A percentile compares a stretch with the other conserved stretches of the same genome.
phyloP scores from a whole-genome alignment of 2,329 filamentous ascomycete species.

The Laburnicola sp. region DNA sequence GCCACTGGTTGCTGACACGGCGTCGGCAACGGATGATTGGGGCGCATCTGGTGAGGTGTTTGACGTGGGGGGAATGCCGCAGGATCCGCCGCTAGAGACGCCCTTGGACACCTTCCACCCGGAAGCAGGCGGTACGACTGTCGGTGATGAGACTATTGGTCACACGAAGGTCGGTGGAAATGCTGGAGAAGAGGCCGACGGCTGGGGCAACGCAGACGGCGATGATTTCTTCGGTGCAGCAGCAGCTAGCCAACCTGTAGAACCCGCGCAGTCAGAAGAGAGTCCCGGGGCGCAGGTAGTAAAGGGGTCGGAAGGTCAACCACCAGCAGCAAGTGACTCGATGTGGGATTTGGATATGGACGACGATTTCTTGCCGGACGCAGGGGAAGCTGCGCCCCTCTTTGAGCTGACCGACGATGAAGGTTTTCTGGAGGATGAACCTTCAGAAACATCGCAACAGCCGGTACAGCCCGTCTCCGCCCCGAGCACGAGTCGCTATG shows the following conservation, averaged over 20 bases:
- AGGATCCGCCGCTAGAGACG: slow-evolving; percentile 20
- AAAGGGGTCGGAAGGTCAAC: slow-evolving; percentile 17
- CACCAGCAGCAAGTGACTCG: slow-evolving; percentile 67
- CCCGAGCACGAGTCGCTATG: slow-evolving; percentile 37
- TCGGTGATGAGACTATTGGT: slow-evolving; percentile 37
- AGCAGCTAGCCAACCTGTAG: slow-evolving; percentile 18
- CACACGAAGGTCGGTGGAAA: slow-evolving; percentile 36
- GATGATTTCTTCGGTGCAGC: slow-evolving; percentile 38
- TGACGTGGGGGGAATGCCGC: slow-evolving; percentile 31
- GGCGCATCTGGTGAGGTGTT: slow-evolving; percentile 36
- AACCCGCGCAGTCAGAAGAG: slow-evolving; percentile 22
- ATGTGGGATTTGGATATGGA: slow-evolving; percentile 85
- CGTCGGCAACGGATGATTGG: slow-evolving; percentile 42
- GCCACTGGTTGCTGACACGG: slow-evolving; percentile 48
- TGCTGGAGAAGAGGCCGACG: slow-evolving; percentile 30
- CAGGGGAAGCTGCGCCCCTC: slow-evolving; percentile 45
- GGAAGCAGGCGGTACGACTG: slow-evolving; percentile 36
- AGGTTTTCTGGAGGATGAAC: slow-evolving; percentile 76
- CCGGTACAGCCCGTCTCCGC: slow-evolving; percentile 20
- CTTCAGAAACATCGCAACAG: slow-evolving; percentile 43
- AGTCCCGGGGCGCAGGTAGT: slow-evolving; percentile 27
- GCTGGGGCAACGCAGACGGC: slow-evolving; percentile 42
- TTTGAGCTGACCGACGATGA: slow-evolving; percentile 84
- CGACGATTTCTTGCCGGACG: slow-evolving; percentile 68
- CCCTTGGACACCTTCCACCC: slow-evolving; percentile 22